Evolutionary conservation across 2,329 filamentous ascomycete species (phyloP).

Genomic region (Fusarium pilosicola): DNA sequence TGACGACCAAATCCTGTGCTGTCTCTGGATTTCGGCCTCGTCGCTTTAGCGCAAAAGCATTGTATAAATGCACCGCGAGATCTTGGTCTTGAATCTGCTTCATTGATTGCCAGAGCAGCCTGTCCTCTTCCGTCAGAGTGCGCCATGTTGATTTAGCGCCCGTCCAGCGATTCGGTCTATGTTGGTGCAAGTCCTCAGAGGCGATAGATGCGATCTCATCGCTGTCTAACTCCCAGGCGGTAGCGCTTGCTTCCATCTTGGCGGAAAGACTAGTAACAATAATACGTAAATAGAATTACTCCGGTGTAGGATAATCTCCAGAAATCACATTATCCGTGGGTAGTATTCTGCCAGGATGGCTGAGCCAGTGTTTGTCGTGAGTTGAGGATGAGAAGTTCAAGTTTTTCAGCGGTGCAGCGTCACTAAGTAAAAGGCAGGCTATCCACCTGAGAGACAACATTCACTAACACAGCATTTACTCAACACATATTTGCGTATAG

Average conservation of each 20-base stretch:
- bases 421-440: constrained; percentile 2
- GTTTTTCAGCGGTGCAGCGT: constrained; percentile 12
- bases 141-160: constrained; percentile 76
- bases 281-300: neutral
- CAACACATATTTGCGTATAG: neutral
- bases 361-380: neutral
- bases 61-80: constrained; percentile 80
- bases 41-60: constrained; percentile 74
- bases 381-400: constrained; percentile 30
- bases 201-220: constrained; percentile 59
- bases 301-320: neutral
- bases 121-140: constrained; percentile 68
- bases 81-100: constrained; percentile 72
- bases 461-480: neutral
- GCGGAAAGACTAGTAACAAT: neutral
- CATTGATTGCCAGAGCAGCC: constrained; percentile 70
- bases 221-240: constrained; percentile 56
- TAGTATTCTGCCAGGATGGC: neutral
- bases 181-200: constrained; percentile 58
- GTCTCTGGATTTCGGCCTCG: constrained; percentile 41
- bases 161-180: constrained; percentile 77
- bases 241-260: constrained; percentile 38
- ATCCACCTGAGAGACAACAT: constrained; percentile 12
- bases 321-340: neutral
- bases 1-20: constrained; percentile 43